phyloP scores from a whole-genome alignment of 441 rosid genomes.

The Flueggea neowawraea region DNA sequence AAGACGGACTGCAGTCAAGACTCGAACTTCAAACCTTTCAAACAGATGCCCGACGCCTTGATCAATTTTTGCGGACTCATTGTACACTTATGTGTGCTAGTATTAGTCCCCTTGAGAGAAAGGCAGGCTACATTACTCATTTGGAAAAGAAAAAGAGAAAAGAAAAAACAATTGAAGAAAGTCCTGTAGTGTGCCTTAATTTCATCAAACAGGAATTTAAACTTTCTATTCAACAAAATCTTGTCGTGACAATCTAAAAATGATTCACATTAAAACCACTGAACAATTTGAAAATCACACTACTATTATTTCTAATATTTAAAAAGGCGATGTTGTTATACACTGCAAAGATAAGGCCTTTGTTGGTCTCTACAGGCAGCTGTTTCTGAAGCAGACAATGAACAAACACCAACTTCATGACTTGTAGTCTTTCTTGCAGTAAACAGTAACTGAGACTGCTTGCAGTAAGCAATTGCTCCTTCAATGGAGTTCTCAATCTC shows the following conservation, averaged over 20 bases:
- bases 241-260: not conserved
- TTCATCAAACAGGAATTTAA: no score
- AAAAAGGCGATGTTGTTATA: conserved; percentile 7
- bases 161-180: no score
- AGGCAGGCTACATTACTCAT: no score
- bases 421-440: conserved; percentile 33
- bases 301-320: not conserved
- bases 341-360: conserved; percentile 26
- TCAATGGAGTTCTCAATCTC: conserved; percentile 72
- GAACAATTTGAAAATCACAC: conserved; percentile 7
- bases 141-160: no score
- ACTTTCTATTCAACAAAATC: not conserved
- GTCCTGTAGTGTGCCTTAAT: no score
- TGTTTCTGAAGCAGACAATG: conserved; percentile 37
- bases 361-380: conserved; percentile 38
- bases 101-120: no score
- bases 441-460: conserved; percentile 50
- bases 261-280: not conserved
- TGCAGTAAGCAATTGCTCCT: conserved; percentile 95
- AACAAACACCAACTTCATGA: conserved; percentile 32
- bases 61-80: no score
- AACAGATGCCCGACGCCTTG: no score
- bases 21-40: no score
- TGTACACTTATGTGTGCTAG: no score
- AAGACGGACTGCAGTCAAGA: no score